Evolutionary conservation across 1,139 yeast genomes (phyloP), one percentile per base, ranked within the genome.

Genomic region (Geotrichum citri-aurantii): DNA sequence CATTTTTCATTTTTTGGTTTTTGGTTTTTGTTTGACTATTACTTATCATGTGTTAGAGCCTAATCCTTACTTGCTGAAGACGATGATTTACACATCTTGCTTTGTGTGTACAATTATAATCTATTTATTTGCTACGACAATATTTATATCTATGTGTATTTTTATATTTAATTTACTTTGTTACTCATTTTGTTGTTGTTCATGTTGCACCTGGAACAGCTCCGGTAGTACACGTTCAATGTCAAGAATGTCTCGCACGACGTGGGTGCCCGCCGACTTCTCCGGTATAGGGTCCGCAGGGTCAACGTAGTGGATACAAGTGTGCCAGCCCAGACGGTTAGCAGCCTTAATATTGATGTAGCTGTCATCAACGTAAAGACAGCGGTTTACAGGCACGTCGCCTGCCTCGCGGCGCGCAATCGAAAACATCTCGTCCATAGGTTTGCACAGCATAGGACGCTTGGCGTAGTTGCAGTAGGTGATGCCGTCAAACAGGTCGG

Each of bases 401-500:
- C 88, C 87, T 46, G 96, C 86, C 59, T 83, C 80, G 12, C 69
- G 63, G 73, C 88, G 77, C 21, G 90, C 89, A 59, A 73, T 77
- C 44, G 78, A 78, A 65, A 84, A 80, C 69, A 84, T 75, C 64
- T 73, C 77, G 17, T 77, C 75, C 84, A 88, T 88, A 17, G 99
- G 99, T 75, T 93, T 93, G 75, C 98, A 92, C 37, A 86, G 73
- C 60, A 93, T 78, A 5, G 92, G 91, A 24, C 74, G 73, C 63
- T 77, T 72, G 8, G 81, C 71, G 70, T 93, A 93, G 74, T 93
- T 96, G 75, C 99, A 93, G 73, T 77, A 93, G 0, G 97, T 90
- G 66, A 93, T 80, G 1, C 99, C 99, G 65, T 92, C 98, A 69
- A 93, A 92, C 59, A 90, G 71, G 70, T 92, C 97, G 24, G 93